These are phyloP conservation scores for Jacaranda mimosifolia DNA, from an alignment of 257 asterid genomes.

Conservation along the genomic window DNA sequence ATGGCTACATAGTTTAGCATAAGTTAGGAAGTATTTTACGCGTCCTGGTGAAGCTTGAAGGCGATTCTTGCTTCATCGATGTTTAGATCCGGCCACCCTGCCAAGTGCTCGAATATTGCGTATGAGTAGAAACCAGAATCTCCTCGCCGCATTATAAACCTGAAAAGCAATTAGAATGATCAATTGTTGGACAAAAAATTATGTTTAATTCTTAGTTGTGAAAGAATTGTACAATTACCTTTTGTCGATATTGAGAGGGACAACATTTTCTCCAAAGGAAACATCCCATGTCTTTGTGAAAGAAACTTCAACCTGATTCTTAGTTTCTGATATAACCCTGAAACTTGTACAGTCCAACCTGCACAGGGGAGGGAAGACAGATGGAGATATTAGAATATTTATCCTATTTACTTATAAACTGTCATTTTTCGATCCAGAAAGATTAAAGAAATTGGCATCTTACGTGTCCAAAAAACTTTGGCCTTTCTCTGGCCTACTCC, in stretches of 20 bases:
- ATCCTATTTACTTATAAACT: too few relatives aligned
- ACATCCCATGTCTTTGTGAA: slow-evolving; percentile 61
- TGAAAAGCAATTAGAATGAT: slow-evolving; percentile 4
- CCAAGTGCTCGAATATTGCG: slow-evolving; percentile 65
- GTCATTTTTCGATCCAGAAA: not conserved
- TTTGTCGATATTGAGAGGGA: slow-evolving; percentile 62
- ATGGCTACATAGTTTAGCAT: not conserved
- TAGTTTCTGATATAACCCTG: slow-evolving; percentile 44
- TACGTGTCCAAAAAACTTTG: slow-evolving; percentile 47
- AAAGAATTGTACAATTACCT: slow-evolving; percentile 36
- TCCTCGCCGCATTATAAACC: slow-evolving; percentile 69
- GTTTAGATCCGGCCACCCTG: slow-evolving; percentile 81
- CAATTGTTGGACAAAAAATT: not conserved
- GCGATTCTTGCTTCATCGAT: slow-evolving; percentile 70
- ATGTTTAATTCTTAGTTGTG: not conserved
- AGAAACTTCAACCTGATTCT: slow-evolving; percentile 66
- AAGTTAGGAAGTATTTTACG: slow-evolving; percentile 25
- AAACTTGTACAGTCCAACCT: slow-evolving; percentile 51
- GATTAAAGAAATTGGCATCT: slow-evolving; percentile 4
- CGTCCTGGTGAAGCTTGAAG: slow-evolving; percentile 65
- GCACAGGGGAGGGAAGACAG: not conserved
- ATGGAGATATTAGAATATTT: too few relatives aligned
- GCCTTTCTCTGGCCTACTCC: slow-evolving; percentile 54
- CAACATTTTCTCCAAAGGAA: slow-evolving; percentile 20
- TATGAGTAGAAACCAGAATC: slow-evolving; percentile 75